phyloP scores from a whole-genome alignment of 2,329 filamentous ascomycete species.

The Fusarium ambrosium region DNA sequence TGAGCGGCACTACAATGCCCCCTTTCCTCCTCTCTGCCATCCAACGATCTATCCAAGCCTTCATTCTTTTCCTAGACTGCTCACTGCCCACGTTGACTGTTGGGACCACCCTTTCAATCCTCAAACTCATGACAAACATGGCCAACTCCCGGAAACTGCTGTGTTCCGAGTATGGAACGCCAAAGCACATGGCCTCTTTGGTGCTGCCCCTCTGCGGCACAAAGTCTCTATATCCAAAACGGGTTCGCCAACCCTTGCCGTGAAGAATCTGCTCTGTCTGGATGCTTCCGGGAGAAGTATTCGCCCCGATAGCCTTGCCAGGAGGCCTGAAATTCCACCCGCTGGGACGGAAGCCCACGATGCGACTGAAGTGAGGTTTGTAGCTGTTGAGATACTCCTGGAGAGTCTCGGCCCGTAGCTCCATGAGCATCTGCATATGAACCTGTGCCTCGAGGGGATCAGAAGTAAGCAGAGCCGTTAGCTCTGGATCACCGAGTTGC shows the following conservation, averaged over 20 bases:
- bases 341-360: conserved; percentile 91
- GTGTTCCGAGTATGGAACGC: conserved; percentile 96
- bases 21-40: conserved; percentile 68
- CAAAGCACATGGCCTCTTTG: conserved; percentile 86
- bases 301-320: conserved; percentile 67
- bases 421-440: conserved; percentile 97
- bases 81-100: conserved; percentile 87
- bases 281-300: conserved; percentile 63
- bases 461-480: conserved; percentile 81
- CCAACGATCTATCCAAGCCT: conserved; percentile 75
- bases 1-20: conserved; percentile 63
- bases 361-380: conserved; percentile 84
- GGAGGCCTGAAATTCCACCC: conserved; percentile 93
- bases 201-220: conserved; percentile 87
- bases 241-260: conserved; percentile 78
- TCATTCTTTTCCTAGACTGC: conserved; percentile 70
- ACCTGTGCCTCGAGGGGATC: conserved; percentile 90
- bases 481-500: conserved; percentile 87
- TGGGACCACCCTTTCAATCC: conserved; percentile 91
- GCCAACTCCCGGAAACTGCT: conserved; percentile 94
- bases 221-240: conserved; percentile 80
- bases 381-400: conserved; percentile 88
- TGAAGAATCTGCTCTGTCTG: conserved; percentile 67
- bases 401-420: conserved; percentile 91
- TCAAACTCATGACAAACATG: conserved; percentile 89